Base-by-base conservation (phyloP, 495 filamentous ascomycete species). In the Penicilliopsis zonata region DNA sequence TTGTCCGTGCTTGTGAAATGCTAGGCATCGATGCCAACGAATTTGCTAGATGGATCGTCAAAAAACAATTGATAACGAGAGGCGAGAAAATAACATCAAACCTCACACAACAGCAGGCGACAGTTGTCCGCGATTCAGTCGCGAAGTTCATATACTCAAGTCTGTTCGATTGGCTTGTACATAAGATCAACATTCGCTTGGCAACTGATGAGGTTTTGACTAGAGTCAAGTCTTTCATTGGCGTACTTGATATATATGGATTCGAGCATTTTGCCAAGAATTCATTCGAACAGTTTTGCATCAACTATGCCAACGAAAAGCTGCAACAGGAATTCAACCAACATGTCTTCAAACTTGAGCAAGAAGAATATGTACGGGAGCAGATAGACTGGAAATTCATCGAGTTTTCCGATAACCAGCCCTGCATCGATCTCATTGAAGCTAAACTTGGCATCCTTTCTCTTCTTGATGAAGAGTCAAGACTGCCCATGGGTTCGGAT, bases 231-330 rank as follows among this genome's bases (percentile, higher is more conserved):
- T 86, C 83, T n/a, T 99, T 99, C 61, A 99, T 99, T 44, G 90
- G 90, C 46, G 90, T 99, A 22, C 74, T 99, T 33, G 90, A 99
- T 83, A 99, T 99, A 43, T 99, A 99, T 65, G 90, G 90, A 26
- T 99, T 99, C 53, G 90, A 99, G 56, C 90, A 99, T 59, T 99
- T 99, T 47, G 88, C 92, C 31, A 95, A 94, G 64, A 99, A 99
- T 65, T 96, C 92, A 6, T 99, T 99, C 46, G 90, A 99, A 58
- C 90, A 99, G 54, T 99, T 99, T 57, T 99, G 90, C 55, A 99
- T 99, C 70, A 99, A 99, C 61, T 99, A 96, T 45, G 90, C 90
- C 52, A 99, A 99, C 57, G 90, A 99, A 59, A 99, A 99, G 56
- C 63, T 99, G 20, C 90, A 99, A 50, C 90, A 99, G 50, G 92